phyloP scores from a whole-genome alignment of 768 basidiomycete genomes.

The Calocybe indica region DNA sequence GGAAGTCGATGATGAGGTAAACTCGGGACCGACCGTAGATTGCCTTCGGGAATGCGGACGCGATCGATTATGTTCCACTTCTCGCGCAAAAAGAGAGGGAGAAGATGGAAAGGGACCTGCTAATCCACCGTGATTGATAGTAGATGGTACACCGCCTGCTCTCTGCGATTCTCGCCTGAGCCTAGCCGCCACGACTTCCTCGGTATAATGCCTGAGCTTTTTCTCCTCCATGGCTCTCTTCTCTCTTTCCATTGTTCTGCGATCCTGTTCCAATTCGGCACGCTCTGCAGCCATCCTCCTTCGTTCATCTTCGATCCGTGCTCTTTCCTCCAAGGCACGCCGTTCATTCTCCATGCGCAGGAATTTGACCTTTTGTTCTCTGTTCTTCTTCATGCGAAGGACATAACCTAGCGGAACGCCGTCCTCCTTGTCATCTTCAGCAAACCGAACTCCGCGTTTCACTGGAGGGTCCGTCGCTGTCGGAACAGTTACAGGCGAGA shows the following conservation, averaged over 20 bases:
- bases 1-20: conserved; percentile 22
- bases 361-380: conserved; percentile 67
- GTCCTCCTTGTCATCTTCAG: conserved; percentile 63
- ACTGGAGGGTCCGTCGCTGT: conserved; percentile 16
- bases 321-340: conserved; percentile 21
- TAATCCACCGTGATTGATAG: conserved; percentile 20
- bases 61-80: conserved; percentile 39
- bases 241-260: conserved; percentile 40
- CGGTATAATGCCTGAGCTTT: conserved; percentile 45
- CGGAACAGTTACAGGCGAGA: conserved; percentile 3
- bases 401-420: conserved; percentile 62
- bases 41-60: conserved; percentile 42
- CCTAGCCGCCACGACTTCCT: conserved; percentile 58
- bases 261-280: conserved; percentile 45
- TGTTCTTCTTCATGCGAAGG: conserved; percentile 66
- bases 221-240: conserved; percentile 46
- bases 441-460: conserved; percentile 61
- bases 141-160: conserved; percentile 33
- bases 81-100: conserved; percentile 28
- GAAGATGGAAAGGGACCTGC: conserved; percentile 26
- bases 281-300: conserved; percentile 39
- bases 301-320: conserved; percentile 38
- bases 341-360: conserved; percentile 54
- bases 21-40: conserved; percentile 22
- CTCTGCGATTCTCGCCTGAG: conserved; percentile 53